A percentile compares a stretch with the other conserved stretches of the same genome.
Conservation (phyloP, 2,329 filamentous ascomycete genomes). For the Atkinsonella hypoxylon region DNA sequence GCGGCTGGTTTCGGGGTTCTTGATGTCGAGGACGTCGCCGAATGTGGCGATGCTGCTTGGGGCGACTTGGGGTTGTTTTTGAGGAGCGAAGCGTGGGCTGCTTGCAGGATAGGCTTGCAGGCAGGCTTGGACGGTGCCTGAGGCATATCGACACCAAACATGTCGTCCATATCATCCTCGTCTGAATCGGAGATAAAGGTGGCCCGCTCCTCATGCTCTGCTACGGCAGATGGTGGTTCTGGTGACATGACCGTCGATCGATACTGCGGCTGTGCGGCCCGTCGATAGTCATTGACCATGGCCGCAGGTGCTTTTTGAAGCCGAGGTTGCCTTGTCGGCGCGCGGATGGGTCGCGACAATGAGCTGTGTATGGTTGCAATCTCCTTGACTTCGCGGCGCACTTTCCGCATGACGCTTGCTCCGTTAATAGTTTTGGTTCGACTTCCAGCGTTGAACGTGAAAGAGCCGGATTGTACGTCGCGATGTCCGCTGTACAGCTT, state of each 20-base stretch:
- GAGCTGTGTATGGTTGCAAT: slow-evolving; percentile 36
- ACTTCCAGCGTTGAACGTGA: slow-evolving; percentile 35
- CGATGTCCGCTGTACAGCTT: slow-evolving; percentile 18
- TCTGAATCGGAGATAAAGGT: slow-evolving; percentile 30
- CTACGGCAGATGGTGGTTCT: slow-evolving; percentile 13
- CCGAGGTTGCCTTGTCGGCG: slow-evolving; percentile 22
- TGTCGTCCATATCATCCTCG: slow-evolving; percentile 14
- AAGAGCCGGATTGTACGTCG: slow-evolving; percentile 18
- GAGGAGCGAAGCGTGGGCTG: neutral
- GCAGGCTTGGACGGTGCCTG: neutral
- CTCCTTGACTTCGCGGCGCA: slow-evolving; percentile 43
- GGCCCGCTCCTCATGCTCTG: slow-evolving; percentile 22
- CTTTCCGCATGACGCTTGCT: slow-evolving; percentile 43
- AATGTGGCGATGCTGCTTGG: neutral
- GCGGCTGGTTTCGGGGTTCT: neutral
- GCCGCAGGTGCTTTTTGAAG: slow-evolving; percentile 37
- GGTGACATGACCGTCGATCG: slow-evolving; percentile 14
- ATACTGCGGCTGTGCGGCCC: slow-evolving; percentile 27
- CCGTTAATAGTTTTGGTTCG: slow-evolving; percentile 40
- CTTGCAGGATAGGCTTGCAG: slow-evolving; percentile 5
- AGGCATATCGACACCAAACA: slow-evolving; percentile 2
- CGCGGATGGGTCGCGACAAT: slow-evolving; percentile 23
- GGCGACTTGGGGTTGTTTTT: neutral
- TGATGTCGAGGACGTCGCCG: neutral
- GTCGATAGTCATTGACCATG: slow-evolving; percentile 42